These are phyloP conservation scores for Rhizopogon vinicolor DNA, from an alignment of 768 basidiomycete genomes.

Conservation along the genomic window DNA sequence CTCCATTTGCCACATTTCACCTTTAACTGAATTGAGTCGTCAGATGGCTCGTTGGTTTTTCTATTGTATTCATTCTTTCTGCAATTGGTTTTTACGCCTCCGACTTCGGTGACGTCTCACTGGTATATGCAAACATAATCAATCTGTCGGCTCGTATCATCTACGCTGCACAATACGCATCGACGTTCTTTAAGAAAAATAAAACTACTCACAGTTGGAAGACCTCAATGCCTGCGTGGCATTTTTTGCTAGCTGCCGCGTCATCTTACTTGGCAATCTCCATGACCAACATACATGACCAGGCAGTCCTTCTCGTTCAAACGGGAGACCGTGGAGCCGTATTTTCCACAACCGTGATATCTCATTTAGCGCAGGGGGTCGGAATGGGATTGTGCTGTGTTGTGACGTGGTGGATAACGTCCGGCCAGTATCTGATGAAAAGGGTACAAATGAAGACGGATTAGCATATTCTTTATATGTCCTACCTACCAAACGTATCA, in stretches of 20 bases:
- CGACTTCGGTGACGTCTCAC: conserved; percentile 56
- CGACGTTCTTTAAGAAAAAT: conserved; percentile 38
- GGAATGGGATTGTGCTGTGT: conserved; percentile 21
- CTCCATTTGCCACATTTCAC: background rate
- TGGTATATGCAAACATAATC: conserved; percentile 74
- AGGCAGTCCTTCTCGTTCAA: conserved; percentile 10
- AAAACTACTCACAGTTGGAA: conserved; percentile 9
- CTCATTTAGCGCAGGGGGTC: conserved; percentile 22
- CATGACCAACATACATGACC: conserved; percentile 11
- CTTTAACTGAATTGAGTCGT: conserved; percentile 2
- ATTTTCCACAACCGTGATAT: conserved; percentile 15
- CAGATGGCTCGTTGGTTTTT: conserved; percentile 79
- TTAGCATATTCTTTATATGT: background rate
- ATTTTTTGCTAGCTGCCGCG: conserved; percentile 15
- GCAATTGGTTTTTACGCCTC: conserved; percentile 43
- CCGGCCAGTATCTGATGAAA: conserved; percentile 8
- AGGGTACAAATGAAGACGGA: background rate
- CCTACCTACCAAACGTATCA: no score
- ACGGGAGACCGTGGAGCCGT: conserved; percentile 14
- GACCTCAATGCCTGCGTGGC: conserved; percentile 20
- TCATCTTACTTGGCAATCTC: conserved; percentile 22
- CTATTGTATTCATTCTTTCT: conserved; percentile 57
- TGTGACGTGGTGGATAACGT: conserved; percentile 25
- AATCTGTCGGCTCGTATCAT: conserved; percentile 60
- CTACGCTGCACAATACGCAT: conserved; percentile 52